Base-by-base conservation (phyloP, 306 rosid genomes). In the Medicago ruthenica region DNA sequence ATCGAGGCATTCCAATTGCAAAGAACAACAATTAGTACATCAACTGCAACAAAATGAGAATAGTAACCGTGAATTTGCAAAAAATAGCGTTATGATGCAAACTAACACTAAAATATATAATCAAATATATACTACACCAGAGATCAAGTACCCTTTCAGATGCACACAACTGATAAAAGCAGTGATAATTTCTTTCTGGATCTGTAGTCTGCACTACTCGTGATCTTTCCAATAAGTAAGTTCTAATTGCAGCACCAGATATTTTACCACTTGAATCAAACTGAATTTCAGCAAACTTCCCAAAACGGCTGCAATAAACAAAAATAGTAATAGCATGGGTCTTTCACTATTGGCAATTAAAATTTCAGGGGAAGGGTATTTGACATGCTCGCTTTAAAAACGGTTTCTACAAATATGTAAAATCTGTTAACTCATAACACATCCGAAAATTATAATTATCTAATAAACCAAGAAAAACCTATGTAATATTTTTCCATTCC, bases 191-290 rank as follows among this genome's bases (percentile, higher is more conserved):
- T 89, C 99, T 90, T 85, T 95, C 97, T 14, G 97, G 97, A 71
- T 95, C 89, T 9, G 97, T 92, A 22, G 93, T 86, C 84, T 89
- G 97, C 67, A 95, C 99, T 8, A 95, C 99, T 80, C 99, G 90
- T 48, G 99, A 95, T 75, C 99, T 86, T 79, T 95, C 99, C 86
- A 95, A 63, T 67, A 95, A 89, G 87, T 95, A 95, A 79, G 98
- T 95, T 87, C 98, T 88, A 72, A 95, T 89, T 65, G 98, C 99
- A 77, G 98, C 99, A 79, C 99, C 99, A 11, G 98, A 92, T 88
- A 95, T 90, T 92, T 97, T 89, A 82, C 99, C 99, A 65, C 76
- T 92, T 70, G 92, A 85, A 84, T 95, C 96, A 77, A 95, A 95
- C 86, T 95, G 99, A 85, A 95, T 92, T 83, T 92, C 98, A 71